Evolutionary conservation across 2,329 filamentous ascomycete species (phyloP), one percentile per base, ranked within the genome.

Genomic region (Chalara sp.): DNA sequence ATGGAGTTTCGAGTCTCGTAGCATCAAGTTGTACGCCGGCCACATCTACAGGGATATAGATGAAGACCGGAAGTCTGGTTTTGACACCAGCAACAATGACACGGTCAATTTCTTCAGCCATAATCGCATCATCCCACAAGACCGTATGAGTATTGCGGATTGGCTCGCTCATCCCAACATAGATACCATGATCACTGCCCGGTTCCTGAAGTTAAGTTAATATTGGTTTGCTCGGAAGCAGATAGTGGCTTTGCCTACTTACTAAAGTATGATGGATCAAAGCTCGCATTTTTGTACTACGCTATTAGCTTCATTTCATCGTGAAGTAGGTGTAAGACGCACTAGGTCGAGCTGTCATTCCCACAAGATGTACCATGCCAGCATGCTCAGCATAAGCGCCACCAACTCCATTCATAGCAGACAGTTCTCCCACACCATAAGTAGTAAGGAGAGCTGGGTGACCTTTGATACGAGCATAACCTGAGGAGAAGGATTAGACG

Each of bases 61-160:
- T 72, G 52, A 79, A 81, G 1, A 78, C 79, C 0, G 79, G 79
- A 2, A 76, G 69, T 50, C 74, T 78, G 37, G 78, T 72, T 44
- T 75, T 57, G 33, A 81, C 63, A 44, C 75, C 78, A 51, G 77
- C 70, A 50, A 67, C 65, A 32, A 83, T 63, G 4, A 73, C 68
- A 44, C 68, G 61, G 57, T 82, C 79, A 30, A 83, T 77, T 51
- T 75, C 69, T 30, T 70, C 68, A 0, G 78, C 68, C 11, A 72
- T 80, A 12, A 74, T 74, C 6, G 87, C 81, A 45, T 87, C 87
- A 58, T 87, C 83, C 43, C 53, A 76, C 67, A 6, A 54, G 47
- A 69, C 58, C 30, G 58, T 59, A 44, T 57, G 56, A 37, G 65
- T 58, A 53, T 67, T 55, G 44, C 67, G 48, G 54, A 68, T 57